Percentiles rank a stretch among this genome's conserved stretches.
These are phyloP conservation scores for Wickerhamomyces hampshirensis DNA, from an alignment of 805 yeast genomes.

Conservation along the genomic window DNA sequence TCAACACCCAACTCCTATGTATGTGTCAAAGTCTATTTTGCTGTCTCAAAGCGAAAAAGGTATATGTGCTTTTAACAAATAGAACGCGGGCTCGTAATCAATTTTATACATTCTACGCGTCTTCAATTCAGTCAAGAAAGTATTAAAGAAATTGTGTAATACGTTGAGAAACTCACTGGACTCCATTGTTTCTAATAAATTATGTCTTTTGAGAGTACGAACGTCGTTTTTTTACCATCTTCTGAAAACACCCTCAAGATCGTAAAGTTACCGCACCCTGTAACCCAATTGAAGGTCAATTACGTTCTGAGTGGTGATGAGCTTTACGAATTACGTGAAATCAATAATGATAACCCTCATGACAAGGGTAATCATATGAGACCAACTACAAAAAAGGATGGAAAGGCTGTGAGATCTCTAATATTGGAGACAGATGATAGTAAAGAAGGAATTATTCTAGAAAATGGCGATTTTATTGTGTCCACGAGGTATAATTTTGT, in stretches of 20 bases:
- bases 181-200: too few relatives aligned
- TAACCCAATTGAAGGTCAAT: slow-evolving; percentile 7
- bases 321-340: slow-evolving; percentile 36
- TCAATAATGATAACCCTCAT: slow-evolving; percentile 35
- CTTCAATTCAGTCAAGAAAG: too few relatives aligned
- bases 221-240: slow-evolving; percentile 14
- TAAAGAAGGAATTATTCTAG: slow-evolving; percentile 34
- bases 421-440: slow-evolving; percentile 15
- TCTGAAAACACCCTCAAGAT: slow-evolving; percentile 2
- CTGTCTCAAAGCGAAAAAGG: not conserved
- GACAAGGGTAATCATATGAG: slow-evolving; percentile 24
- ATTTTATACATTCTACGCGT: too few relatives aligned
- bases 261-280: slow-evolving; percentile 18
- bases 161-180: too few relatives aligned
- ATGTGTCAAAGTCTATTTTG: not conserved
- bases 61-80: too few relatives aligned
- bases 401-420: slow-evolving; percentile 38
- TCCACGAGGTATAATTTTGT: slow-evolving; percentile 36
- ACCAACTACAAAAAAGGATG: slow-evolving; percentile 24
- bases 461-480: slow-evolving; percentile 35
- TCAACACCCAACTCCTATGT: not conserved
- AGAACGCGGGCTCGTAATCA: too few relatives aligned
- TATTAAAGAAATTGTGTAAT: too few relatives aligned
- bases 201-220: slow-evolving; percentile 10
- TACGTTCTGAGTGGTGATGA: slow-evolving; percentile 13